phyloP scores from a whole-genome alignment of 2,329 filamentous ascomycete species.

The Xylariales sp. region DNA sequence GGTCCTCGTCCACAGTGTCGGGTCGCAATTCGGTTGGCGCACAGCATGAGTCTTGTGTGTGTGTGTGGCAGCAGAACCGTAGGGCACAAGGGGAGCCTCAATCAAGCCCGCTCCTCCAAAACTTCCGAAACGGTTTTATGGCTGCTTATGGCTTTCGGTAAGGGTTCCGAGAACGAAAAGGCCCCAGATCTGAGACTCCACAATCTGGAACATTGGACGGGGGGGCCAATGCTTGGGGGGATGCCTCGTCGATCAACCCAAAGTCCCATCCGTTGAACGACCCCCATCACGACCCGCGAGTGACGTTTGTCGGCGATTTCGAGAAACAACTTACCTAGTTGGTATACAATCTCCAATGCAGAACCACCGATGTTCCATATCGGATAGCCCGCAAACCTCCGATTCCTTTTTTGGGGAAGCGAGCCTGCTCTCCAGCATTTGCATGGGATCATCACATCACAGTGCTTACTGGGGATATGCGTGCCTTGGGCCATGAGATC shows the following conservation, averaged over 20 bases:
- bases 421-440: background rate
- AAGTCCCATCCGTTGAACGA: conserved; percentile 8
- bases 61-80: conserved; percentile 38
- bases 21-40: conserved; percentile 45
- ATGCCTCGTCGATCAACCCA: conserved; percentile 33
- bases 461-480: background rate
- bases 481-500: background rate
- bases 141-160: conserved; percentile 50
- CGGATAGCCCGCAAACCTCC: background rate
- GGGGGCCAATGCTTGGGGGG: background rate
- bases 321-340: background rate
- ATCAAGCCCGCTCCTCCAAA: conserved; percentile 38
- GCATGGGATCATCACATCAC: background rate
- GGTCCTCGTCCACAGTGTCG: conserved; percentile 45
- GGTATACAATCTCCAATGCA: background rate
- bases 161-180: conserved; percentile 42
- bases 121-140: conserved; percentile 44
- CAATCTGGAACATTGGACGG: conserved; percentile 30
- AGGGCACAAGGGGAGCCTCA: conserved; percentile 45
- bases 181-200: conserved; percentile 41
- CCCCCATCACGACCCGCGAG: conserved; percentile 17
- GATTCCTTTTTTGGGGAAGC: background rate
- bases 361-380: background rate
- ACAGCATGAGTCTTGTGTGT: conserved; percentile 42
- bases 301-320: conserved; percentile 21